Evolutionary conservation across 1,284 basidiomycete genomes (phyloP).

Genomic region (Sporisorium scitamineum): DNA sequence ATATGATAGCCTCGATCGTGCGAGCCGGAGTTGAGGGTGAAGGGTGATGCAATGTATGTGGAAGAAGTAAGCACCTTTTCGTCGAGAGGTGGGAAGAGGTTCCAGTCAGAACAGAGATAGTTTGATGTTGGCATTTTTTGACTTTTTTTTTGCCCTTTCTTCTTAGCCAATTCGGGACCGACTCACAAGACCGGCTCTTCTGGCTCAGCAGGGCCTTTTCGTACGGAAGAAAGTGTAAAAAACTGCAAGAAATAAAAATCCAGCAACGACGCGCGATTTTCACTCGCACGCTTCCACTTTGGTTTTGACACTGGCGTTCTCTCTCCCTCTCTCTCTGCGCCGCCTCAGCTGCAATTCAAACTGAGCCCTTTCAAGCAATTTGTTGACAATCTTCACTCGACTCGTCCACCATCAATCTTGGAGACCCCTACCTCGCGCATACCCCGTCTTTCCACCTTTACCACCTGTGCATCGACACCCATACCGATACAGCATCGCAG

Average conservation of each 20-base stretch:
- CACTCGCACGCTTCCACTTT: slow-evolving; percentile 5
- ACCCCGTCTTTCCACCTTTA: background rate
- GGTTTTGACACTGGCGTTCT: background rate
- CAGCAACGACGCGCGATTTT: background rate
- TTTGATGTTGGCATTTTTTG: slow-evolving; percentile 32
- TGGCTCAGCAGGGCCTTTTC: background rate
- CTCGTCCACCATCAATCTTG: slow-evolving; percentile 18
- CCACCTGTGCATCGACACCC: background rate
- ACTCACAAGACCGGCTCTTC: slow-evolving; percentile 1
- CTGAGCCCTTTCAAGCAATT: slow-evolving; percentile 12
- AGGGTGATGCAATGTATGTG: background rate
- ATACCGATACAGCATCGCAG: slow-evolving; percentile 7
- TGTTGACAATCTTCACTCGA: background rate
- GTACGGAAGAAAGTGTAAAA: slow-evolving; percentile 26
- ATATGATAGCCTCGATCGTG: background rate
- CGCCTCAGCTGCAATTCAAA: slow-evolving; percentile 4
- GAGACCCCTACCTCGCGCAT: slow-evolving; percentile 7
- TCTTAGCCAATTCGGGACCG: slow-evolving; percentile 30
- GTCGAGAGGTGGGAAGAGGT: background rate
- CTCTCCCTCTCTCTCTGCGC: background rate
- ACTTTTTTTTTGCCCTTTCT: slow-evolving; percentile 25
- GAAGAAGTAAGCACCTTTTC: slow-evolving; percentile 1
- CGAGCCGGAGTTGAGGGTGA: background rate
- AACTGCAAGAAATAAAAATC: slow-evolving; percentile 12
- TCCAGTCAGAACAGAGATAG: slow-evolving; percentile 6